phyloP scores from a whole-genome alignment of 1,284 basidiomycete genomes.

The Cryptococcus sp. region DNA sequence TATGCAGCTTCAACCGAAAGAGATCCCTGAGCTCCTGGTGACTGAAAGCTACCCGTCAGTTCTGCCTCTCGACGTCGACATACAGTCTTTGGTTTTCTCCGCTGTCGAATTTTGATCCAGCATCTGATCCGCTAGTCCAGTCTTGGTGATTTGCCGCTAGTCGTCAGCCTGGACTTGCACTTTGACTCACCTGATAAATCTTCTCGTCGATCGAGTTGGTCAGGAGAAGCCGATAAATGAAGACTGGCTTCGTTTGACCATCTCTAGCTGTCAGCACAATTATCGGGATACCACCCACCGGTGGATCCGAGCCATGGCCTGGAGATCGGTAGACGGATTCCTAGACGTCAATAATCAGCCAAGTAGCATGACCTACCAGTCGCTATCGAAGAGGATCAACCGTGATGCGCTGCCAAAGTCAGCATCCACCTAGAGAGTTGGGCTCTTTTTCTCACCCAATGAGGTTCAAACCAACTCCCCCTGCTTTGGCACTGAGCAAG shows the following conservation, averaged over 20 bases:
- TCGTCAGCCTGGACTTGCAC: conserved; percentile 5
- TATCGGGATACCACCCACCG: conserved; percentile 52
- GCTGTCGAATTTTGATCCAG: conserved; percentile 40
- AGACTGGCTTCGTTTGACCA: conserved; percentile 87
- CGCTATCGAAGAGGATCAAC: conserved; percentile 74
- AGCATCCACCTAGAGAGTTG: background rate
- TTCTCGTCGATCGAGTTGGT: conserved; percentile 51
- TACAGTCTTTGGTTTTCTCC: conserved; percentile 60
- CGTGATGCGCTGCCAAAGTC: conserved; percentile 62
- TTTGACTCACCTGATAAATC: conserved; percentile 38
- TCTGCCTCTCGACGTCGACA: conserved; percentile 40
- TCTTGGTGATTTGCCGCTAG: conserved; percentile 89
- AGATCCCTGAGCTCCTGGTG: conserved; percentile 88
- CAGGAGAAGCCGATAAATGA: conserved; percentile 85
- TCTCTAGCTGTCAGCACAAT: conserved; percentile 55
- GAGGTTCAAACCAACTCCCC: conserved; percentile 90
- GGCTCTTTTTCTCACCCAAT: conserved; percentile 55
- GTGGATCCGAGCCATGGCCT: conserved; percentile 96
- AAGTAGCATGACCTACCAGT: conserved; percentile 58
- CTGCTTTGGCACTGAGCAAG: conserved; percentile 89
- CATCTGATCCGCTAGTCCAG: conserved; percentile 62
- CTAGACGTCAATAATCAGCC: too few species aligned
- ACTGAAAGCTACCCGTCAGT: conserved; percentile 59
- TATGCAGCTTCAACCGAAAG: conserved; percentile 75
- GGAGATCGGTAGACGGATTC: conserved; percentile 62